Evolutionary conservation across 163 green algal species (phyloP).

Genomic region (Chlorella variabilis): DNA sequence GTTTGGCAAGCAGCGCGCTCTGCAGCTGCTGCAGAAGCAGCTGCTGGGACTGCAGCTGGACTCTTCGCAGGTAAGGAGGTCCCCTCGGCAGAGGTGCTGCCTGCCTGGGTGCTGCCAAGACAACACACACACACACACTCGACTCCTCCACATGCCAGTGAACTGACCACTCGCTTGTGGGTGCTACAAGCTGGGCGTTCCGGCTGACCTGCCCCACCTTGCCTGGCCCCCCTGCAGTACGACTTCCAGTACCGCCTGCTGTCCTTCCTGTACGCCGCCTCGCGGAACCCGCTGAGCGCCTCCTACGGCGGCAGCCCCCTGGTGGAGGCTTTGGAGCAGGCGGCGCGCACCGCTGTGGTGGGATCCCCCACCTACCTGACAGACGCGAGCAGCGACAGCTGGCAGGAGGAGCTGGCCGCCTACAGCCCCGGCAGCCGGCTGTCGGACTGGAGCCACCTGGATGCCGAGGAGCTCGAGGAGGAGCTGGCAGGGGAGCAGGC

Average conservation of each 20-base stretch:
- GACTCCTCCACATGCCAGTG: too few relatives aligned
- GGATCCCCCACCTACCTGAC: slow-evolving; percentile 26
- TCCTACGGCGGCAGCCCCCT: slow-evolving; percentile 9
- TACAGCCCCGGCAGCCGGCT: slow-evolving; percentile 36
- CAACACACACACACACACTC: too few relatives aligned
- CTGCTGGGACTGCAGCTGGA: slow-evolving; percentile 10
- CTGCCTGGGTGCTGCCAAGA: slow-evolving; percentile 7
- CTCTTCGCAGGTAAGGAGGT: slow-evolving; percentile 7
- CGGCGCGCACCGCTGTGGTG: slow-evolving; percentile 9
- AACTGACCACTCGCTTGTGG: too few relatives aligned
- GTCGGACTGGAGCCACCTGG: slow-evolving; percentile 40
- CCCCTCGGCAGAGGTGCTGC: too few relatives aligned
- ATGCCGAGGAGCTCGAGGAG: neutral
- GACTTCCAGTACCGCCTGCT: slow-evolving; percentile 45
- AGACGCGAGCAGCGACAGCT: neutral
- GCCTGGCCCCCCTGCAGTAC: slow-evolving; percentile 17
- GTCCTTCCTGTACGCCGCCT: slow-evolving; percentile 32
- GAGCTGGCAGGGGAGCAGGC: neutral
- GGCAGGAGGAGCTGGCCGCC: neutral
- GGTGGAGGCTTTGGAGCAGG: neutral
- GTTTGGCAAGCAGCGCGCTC: slow-evolving; percentile 37
- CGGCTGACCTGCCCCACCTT: too few relatives aligned
- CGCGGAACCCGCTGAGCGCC: slow-evolving; percentile 22
- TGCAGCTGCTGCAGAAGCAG: slow-evolving; percentile 25
- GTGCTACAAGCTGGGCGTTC: too few relatives aligned